Evolutionary conservation across 257 asterid genomes (phyloP), one percentile per base, ranked within the genome.

Genomic region (Lavandula angustifolia): DNA sequence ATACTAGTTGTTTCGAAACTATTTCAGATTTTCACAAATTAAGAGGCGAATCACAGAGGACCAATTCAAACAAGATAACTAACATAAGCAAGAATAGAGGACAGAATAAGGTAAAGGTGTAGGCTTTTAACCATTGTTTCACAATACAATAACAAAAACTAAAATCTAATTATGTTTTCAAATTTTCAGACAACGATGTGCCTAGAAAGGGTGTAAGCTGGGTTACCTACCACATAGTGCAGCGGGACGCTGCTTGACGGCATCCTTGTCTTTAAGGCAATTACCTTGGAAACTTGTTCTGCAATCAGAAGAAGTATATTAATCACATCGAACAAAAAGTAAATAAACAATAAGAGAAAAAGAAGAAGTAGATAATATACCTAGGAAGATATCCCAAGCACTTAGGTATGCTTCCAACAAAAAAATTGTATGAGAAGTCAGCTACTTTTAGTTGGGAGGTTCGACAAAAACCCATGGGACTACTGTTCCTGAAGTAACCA

Each of bases 241-340:
- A 38, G 79, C 57, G 43, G 96, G 9, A 1, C 96, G 94, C 68
- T 86, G 98, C 69, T 77, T 86, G 35, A 76, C 27, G 27, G 27
- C 73, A 60, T 79, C 84, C 73, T 79, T 74, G 32, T 75, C 81
- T 51, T 80, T 81, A 62, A 91, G 88, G 77, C 98, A 91, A 67
- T 88, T 91, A 1, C 95, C 98, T 68, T 75, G 90, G 66, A 91
- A 91, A 70, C 92, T 86, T 42, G 84, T 64, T 60, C 98, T 91
- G 60, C 11, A 64, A 49, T 29, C 48, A 47, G 43, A 71, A 68
- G 12, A 32, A 8, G 8, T 48, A 64, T n/a, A 47, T 41, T 51
- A 63, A 70, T 38, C 4, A 47, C 35, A 58, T 35, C 42, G 29
- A 29, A 43, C 38, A n/a, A 46, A 56, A 37, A 33, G 55, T 17